Evolutionary conservation across 2,329 filamentous ascomycete species (phyloP).

Genomic region (Talaromyces sp.): DNA sequence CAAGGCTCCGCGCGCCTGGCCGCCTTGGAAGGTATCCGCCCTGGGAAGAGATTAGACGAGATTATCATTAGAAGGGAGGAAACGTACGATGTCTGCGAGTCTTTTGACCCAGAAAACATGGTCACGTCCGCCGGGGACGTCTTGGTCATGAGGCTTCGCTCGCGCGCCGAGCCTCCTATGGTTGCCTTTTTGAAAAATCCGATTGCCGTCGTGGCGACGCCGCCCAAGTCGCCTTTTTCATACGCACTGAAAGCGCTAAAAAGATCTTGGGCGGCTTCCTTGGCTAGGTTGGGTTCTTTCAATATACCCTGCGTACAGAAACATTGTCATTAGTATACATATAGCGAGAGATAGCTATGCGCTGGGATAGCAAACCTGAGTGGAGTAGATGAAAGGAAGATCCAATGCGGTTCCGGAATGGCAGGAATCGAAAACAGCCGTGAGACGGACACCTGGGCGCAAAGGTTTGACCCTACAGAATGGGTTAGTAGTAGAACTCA

Average conservation of each 20-base stretch:
- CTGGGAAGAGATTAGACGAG: slow-evolving; percentile 42
- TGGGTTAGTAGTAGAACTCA: not conserved
- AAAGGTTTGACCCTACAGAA: slow-evolving; percentile 61
- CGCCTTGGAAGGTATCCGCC: slow-evolving; percentile 82
- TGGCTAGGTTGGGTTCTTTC: slow-evolving; percentile 64
- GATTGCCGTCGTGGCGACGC: slow-evolving; percentile 75
- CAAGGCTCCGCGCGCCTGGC: slow-evolving; percentile 92
- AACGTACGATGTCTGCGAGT: slow-evolving; percentile 67
- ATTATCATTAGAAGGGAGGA: not conserved
- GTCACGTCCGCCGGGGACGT: slow-evolving; percentile 93
- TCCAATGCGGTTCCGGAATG: slow-evolving; percentile 64
- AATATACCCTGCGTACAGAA: slow-evolving; percentile 46
- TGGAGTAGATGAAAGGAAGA: slow-evolving; percentile 64
- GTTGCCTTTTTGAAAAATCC: slow-evolving; percentile 85
- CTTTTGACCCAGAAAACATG: slow-evolving; percentile 97
- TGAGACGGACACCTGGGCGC: slow-evolving; percentile 76
- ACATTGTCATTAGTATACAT: not conserved
- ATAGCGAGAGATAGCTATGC: not conserved
- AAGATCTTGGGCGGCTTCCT: slow-evolving; percentile 61
- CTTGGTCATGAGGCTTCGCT: slow-evolving; percentile 79
- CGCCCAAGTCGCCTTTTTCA: slow-evolving; percentile 73
- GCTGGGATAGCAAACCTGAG: slow-evolving; percentile 36
- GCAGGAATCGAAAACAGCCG: slow-evolving; percentile 65
- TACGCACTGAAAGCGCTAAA: slow-evolving; percentile 68
- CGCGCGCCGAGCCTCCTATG: slow-evolving; percentile 69